Evolutionary conservation across 2,329 filamentous ascomycete species (phyloP), one percentile per base, ranked within the genome.

Genomic region (Pestalotiopsis sp.): DNA sequence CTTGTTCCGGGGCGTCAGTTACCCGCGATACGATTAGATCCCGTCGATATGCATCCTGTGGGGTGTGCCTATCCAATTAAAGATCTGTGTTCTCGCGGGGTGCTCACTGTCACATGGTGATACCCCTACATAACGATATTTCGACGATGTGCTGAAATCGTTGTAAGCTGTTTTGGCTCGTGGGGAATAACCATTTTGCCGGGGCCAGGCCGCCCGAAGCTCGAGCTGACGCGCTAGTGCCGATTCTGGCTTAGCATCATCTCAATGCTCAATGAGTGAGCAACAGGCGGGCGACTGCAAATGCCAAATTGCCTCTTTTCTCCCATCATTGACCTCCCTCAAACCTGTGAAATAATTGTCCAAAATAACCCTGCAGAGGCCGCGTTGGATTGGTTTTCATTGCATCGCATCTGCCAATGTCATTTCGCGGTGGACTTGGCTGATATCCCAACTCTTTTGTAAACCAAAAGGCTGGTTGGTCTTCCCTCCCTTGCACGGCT

Each of bases 361-460:
- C 45, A 52, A 23, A 52, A 49, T n/a, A 6, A 39, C 14, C 38
- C 38, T 14, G 17, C 7, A 17, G 9, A 31, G 17, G 31, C 31
- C 38, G 59, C 36, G 41, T 17, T 36, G 36, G 12, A 52, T 52
- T n/a, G 17, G 17, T 52, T 36, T 36, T 36, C 7, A 9, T 36
- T 36, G 31, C 31, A 36, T 36, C 31, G 7, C 31, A 59, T 59
- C 57, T 14, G 45, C 57, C 66, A 63, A 68, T 71, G 69, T 58
- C 70, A 70, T 59, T 57, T 38, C 65, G 64, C 66, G 60, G 71
- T 69, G 68, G 70, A 63, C 67, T 70, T 66, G 67, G 68, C 64
- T 72, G 66, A 60, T 67, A 67, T 65, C 68, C 52, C 62, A 60
- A 66, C 60, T 59, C 61, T 66, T 56, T 20, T 9, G 14, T n/a